phyloP scores from a whole-genome alignment of 768 basidiomycete genomes.

The Termitomyces sp. region DNA sequence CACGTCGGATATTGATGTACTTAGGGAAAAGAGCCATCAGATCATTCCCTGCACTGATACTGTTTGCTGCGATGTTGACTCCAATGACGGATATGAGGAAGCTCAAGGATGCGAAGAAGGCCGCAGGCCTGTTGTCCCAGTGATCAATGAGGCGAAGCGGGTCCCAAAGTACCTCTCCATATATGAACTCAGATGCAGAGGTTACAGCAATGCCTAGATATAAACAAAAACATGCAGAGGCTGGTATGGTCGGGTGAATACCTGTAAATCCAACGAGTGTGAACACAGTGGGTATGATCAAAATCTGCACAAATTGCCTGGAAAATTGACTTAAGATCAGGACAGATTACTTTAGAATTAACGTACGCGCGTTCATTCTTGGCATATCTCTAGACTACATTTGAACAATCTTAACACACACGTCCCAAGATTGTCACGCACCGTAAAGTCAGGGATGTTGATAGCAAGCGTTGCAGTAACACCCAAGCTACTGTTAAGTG shows the following conservation, averaged over 20 bases:
- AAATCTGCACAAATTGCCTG: conserved; percentile 69
- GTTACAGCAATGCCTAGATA: conserved; percentile 65
- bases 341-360: conserved; percentile 35
- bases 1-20: conserved; percentile 78
- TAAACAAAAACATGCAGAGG: not conserved
- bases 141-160: conserved; percentile 68
- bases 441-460: conserved; percentile 85
- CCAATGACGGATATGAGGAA: conserved; percentile 72
- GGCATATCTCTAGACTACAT: conserved; percentile 59
- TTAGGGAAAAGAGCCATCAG: conserved; percentile 73
- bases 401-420: no score
- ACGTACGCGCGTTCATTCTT: conserved; percentile 57
- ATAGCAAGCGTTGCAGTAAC: conserved; percentile 71
- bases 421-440: conserved; percentile 7
- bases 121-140: conserved; percentile 83
- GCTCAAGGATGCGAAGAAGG: conserved; percentile 77
- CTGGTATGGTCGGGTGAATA: not conserved
- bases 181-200: conserved; percentile 65
- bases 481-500: conserved; percentile 73
- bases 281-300: conserved; percentile 74
- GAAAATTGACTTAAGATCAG: not conserved
- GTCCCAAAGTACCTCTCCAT: conserved; percentile 67
- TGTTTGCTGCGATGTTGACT: conserved; percentile 75
- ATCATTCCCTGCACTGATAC: conserved; percentile 71
- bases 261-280: conserved; percentile 72